Evolutionary conservation across 2,329 filamentous ascomycete species (phyloP), one percentile per base, ranked within the genome.

Genomic region (Nigrospora osmanthi): DNA sequence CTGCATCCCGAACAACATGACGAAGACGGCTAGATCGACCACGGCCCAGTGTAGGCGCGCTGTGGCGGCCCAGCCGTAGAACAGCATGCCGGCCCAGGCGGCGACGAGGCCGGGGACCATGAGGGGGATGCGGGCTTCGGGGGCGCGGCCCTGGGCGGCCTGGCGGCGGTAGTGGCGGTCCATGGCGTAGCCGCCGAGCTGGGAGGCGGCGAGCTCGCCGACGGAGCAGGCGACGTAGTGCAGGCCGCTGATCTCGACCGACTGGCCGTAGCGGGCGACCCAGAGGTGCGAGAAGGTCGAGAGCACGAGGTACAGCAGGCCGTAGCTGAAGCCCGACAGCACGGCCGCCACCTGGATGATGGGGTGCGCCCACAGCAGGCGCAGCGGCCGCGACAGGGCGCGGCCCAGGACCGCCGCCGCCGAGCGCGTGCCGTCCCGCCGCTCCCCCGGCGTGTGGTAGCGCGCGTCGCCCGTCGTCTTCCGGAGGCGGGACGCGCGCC

Each of bases 141-240:
- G 81, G 1, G 47, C 46, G 14, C 59, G 55, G 9, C 31, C 23
- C 5, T 44, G 47, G 11, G 6, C 40, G 39, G 34, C 42, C 37
- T 49, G 44, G 19, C 42, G 31, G 11, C 54, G 50, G 53, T 64
- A 73, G 5, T 68, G 49, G 11, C 47, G 51, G 46, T 76, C 73
- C 57, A 72, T 69, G 0, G 71, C 28, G 0, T 59, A 58, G 0
- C 67, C 71, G 10, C 66, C 65, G 1, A 76, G 51, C 47, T 78
- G 72, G 0, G 71, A 67, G 9, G 73, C 80, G 0, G 75, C 58
- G 45, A 81, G 69, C 61, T 85, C 83, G 2, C 83, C 83, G 0
- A 83, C 35, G 0, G 76, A 79, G 16, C 80, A 71, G 11, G 81
- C 76, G 35, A 84, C 71, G 60, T 83, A 85, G 58, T 85, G 81